phyloP scores from a whole-genome alignment of 306 rosid genomes.

The Sindora glabra region DNA sequence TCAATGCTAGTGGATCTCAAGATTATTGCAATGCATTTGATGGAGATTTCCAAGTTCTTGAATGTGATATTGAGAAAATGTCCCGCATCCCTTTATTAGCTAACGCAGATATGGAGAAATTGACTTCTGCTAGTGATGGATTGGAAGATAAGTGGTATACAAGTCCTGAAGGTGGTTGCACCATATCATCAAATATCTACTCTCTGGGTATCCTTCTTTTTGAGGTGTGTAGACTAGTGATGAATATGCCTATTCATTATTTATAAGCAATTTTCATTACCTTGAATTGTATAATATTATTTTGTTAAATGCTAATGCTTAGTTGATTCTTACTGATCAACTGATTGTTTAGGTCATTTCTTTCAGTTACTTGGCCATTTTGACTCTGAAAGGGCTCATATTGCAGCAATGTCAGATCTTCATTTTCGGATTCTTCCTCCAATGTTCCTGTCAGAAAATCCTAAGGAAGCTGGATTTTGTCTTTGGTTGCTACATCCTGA shows the following conservation, averaged over 20 bases:
- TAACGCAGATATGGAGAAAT: slow-evolving; percentile 28
- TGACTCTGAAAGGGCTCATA: slow-evolving; percentile 52
- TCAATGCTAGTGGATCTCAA: slow-evolving; percentile 27
- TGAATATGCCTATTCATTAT: slow-evolving; percentile 9
- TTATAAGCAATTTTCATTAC: slow-evolving; percentile 8
- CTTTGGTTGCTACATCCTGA: slow-evolving; percentile 92
- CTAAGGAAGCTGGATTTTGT: slow-evolving; percentile 90
- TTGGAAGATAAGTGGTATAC: slow-evolving; percentile 75
- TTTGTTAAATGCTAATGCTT: background rate
- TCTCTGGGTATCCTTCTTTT: slow-evolving; percentile 82
- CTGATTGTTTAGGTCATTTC: slow-evolving; percentile 19
- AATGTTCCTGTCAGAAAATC: slow-evolving; percentile 62
- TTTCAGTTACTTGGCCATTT: slow-evolving; percentile 85
- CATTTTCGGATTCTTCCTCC: slow-evolving; percentile 84
- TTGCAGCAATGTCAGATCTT: slow-evolving; percentile 72
- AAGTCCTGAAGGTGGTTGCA: slow-evolving; percentile 81
- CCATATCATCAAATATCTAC: slow-evolving; percentile 69
- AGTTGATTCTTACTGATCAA: slow-evolving; percentile 11
- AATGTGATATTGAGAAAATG: slow-evolving; percentile 34
- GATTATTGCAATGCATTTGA: slow-evolving; percentile 30
- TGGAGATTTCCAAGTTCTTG: slow-evolving; percentile 18
- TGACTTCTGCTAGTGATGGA: slow-evolving; percentile 27
- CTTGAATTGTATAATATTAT: slow-evolving; percentile 9
- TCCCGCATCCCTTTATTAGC: slow-evolving; percentile 32
- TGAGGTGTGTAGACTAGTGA: slow-evolving; percentile 59